phyloP scores from a whole-genome alignment of 148 eudicot genomes.

The Agrostemma githago region DNA sequence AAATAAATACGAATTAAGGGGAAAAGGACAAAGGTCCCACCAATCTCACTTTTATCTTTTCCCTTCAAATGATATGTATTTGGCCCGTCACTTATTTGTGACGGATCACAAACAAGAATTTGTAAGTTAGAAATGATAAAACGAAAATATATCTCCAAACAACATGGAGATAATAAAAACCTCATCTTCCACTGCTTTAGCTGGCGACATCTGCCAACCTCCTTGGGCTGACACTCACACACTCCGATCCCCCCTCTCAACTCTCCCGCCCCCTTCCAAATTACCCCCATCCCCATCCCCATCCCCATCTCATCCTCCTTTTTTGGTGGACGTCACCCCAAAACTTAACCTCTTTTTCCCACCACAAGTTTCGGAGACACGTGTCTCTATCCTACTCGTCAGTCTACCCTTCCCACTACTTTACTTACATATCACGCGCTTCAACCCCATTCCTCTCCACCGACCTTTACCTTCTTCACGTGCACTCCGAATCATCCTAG shows the following conservation, averaged over 20 bases:
- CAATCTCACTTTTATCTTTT: no score
- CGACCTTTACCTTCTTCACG: neutral
- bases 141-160: neutral
- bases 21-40: no score
- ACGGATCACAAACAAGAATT: no score
- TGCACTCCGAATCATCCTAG: constrained; percentile 19
- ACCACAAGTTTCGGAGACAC: neutral
- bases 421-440: neutral
- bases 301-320: neutral
- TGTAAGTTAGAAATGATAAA: no score
- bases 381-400: neutral
- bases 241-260: neutral
- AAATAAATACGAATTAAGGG: no score
- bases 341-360: neutral
- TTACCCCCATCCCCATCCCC: neutral
- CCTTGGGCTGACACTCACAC: neutral
- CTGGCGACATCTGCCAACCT: neutral
- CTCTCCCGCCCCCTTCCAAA: neutral
- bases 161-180: neutral
- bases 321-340: neutral
- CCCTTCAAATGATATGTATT: no score
- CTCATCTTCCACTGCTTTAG: neutral
- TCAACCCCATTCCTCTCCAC: neutral
- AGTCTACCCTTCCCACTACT: neutral
- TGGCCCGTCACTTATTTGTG: no score